These are phyloP conservation scores for Epichloe elymi DNA, from an alignment of 2,329 filamentous ascomycete genomes.

Conservation along the genomic window DNA sequence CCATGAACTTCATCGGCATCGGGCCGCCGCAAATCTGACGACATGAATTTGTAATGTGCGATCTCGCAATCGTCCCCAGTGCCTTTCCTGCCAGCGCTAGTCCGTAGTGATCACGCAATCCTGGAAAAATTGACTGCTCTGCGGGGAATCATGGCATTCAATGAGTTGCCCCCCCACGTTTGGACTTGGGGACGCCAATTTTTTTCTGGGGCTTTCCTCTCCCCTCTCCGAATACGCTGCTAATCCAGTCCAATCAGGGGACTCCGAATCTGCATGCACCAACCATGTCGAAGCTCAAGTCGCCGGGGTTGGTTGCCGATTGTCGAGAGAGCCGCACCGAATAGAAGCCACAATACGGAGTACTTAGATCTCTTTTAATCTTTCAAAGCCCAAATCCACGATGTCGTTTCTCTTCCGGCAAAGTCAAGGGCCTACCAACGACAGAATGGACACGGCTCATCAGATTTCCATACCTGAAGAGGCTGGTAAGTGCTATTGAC, in stretches of 20 bases:
- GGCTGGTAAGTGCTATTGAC: constrained; percentile 39
- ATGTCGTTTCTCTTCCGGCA: constrained; percentile 24
- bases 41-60: constrained; percentile 13
- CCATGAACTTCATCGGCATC: neutral
- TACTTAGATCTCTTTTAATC: neutral
- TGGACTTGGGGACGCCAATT: neutral
- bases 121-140: constrained; percentile 12
- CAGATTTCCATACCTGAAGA: constrained; percentile 48
- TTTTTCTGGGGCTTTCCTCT: neutral
- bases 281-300: neutral
- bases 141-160: constrained; percentile 10
- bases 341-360: neutral
- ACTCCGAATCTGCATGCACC: no score
- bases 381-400: constrained; percentile 1
- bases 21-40: constrained; percentile 9
- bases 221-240: neutral
- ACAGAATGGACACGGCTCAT: constrained; percentile 29
- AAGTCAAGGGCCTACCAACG: constrained; percentile 13
- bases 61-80: constrained; percentile 10
- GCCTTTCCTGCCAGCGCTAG: constrained; percentile 12
- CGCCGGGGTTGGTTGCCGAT: neutral
- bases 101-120: constrained; percentile 21
- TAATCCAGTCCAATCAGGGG: neutral
- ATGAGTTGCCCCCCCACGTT: neutral
- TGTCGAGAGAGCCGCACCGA: neutral